Conservation (phyloP, 2,329 filamentous ascomycete species). For the Trichoderma koningii region DNA sequence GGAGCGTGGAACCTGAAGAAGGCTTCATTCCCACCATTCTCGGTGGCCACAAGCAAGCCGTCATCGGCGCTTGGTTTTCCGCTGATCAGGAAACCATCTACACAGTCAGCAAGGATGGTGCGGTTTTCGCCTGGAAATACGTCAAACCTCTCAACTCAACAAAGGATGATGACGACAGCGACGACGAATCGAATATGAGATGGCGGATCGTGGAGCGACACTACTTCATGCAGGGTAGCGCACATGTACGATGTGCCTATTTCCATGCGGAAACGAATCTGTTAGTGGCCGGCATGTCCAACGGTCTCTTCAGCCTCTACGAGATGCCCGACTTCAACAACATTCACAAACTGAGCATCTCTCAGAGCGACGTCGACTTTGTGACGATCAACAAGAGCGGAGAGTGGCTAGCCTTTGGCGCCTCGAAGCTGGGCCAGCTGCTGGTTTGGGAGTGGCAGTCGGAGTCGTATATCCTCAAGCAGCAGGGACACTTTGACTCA, state of each 20-base stretch:
- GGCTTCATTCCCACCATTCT: conserved; percentile 88
- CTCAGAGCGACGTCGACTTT: conserved; percentile 93
- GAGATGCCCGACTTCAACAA: conserved; percentile 95
- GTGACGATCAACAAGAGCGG: conserved; percentile 92
- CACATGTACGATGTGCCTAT: conserved; percentile 84
- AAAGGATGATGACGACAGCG: conserved; percentile 55
- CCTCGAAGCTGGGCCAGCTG: conserved; percentile 92
- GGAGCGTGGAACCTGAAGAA: conserved; percentile 85
- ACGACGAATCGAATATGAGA: conserved; percentile 66
- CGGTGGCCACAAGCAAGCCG: conserved; percentile 84
- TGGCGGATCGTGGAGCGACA: conserved; percentile 92
- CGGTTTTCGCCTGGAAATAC: conserved; percentile 92
- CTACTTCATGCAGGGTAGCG: conserved; percentile 90
- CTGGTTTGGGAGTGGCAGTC: conserved; percentile 99
- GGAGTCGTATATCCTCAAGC: conserved; percentile 97
- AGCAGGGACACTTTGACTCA: conserved; percentile 94
- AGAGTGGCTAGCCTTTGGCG: conserved; percentile 96
- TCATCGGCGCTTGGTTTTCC: conserved; percentile 96
- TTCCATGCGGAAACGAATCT: conserved; percentile 86
- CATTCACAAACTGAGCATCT: conserved; percentile 91
- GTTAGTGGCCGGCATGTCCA: conserved; percentile 95
- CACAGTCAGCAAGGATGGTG: conserved; percentile 96
- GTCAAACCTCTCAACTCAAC: conserved; percentile 59
- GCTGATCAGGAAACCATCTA: conserved; percentile 93
- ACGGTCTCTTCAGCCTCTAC: conserved; percentile 90